Base-by-base conservation (phyloP, 2,329 filamentous ascomycete species). In the Ploettnerulaceae sp. region DNA sequence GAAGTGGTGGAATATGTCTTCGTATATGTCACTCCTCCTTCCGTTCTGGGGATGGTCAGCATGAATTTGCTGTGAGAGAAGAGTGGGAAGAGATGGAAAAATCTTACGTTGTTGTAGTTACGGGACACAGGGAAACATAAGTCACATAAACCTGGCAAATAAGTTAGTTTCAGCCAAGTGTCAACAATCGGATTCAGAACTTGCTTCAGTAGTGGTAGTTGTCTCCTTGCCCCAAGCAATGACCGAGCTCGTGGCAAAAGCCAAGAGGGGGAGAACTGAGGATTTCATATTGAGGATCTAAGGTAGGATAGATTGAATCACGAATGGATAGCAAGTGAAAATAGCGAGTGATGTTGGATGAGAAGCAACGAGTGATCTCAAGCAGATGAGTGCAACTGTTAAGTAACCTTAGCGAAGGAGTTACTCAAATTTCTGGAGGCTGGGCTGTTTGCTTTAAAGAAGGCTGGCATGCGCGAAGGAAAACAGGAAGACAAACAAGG, bases 371-470 rank as follows among this genome's bases (percentile, higher is more conserved):
- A 49, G 47, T 22, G 45, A 24, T 34, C 47, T 34, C 22, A 44
- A 43, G 26, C 26, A 40, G 44, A 43, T 49, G 29, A 59, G 52
- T 46, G 56, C 56, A 48, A 47, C 54, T 57, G 21, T 57, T 62
- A 60, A 62, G 56, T 61, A 70, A 71, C 69, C 67, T 63, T 70
- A 72, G 64, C 69, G 68, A 72, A 64, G 59, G 69, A 71, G 68
- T 67, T 67, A 66, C 64, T 59, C 55, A 41, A n/a, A 53, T 52
- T 48, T 38, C 20, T 41, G 22, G 53, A 56, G 57, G 55, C 52
- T 52, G 34, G 41, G 35, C 35, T 45, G 22, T 37, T 25, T 43
- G 17, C 50, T 48, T 42, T 45, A 47, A 47, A 47, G 47, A 54
- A 55, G 57, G 59, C 54, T 59, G 57, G 53, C 56, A 48, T 51